Conservation (phyloP, 768 basidiomycete genomes). For the Lentinula boryana region DNA sequence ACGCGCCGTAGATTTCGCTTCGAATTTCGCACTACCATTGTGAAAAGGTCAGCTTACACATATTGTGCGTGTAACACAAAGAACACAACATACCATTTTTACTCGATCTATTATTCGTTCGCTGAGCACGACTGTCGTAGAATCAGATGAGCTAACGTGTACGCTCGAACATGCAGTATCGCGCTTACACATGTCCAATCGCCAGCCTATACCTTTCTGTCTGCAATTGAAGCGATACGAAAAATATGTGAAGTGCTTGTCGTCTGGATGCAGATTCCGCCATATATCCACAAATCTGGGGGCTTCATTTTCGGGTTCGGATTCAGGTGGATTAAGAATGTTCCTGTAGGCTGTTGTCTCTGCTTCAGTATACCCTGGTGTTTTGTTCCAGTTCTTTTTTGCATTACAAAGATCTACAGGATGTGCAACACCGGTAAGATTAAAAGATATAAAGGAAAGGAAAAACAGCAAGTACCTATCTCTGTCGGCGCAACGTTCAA, state of each 20-base stretch:
- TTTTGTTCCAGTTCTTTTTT: conserved; percentile 82
- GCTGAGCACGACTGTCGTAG: conserved; percentile 60
- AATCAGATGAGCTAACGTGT: neutral
- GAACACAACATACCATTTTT: conserved; percentile 40
- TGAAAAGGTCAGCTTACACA: neutral
- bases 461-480: conserved; percentile 36
- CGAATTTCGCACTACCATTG: conserved; percentile 68
- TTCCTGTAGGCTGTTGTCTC: conserved; percentile 73
- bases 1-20: conserved; percentile 80
- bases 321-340: conserved; percentile 50
- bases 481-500: conserved; percentile 82
- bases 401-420: conserved; percentile 62
- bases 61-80: neutral
- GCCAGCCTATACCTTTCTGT: conserved; percentile 78
- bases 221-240: conserved; percentile 81
- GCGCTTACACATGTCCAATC: conserved; percentile 73
- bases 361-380: conserved; percentile 75
- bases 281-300: conserved; percentile 73
- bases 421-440: neutral
- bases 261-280: conserved; percentile 62
- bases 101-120: conserved; percentile 59
- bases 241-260: conserved; percentile 81
- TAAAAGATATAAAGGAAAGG: neutral
- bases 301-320: conserved; percentile 18
- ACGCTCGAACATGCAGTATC: no score